Evolutionary conservation across 139 green algal species (phyloP).

Genomic region (Chlorella sorokiniana): DNA sequence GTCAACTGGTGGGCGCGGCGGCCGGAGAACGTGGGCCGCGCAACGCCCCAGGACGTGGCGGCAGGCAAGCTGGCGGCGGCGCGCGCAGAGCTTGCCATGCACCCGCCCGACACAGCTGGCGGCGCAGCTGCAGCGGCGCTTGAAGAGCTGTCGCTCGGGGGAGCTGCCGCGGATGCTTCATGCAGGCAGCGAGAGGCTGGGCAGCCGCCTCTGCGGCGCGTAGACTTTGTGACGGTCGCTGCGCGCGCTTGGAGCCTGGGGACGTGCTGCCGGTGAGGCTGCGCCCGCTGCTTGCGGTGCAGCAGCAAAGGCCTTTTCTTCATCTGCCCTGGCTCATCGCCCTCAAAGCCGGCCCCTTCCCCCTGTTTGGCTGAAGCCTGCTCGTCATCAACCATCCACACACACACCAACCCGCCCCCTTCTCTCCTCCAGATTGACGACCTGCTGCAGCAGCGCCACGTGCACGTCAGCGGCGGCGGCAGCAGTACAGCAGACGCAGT

Average conservation of each 20-base stretch:
- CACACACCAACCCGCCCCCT: too few species aligned
- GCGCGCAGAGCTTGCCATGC: not conserved
- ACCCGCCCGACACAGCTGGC: not conserved
- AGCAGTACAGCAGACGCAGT: not conserved
- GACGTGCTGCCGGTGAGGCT: constrained; percentile 12
- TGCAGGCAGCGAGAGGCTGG: not conserved
- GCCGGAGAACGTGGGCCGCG: constrained; percentile 28
- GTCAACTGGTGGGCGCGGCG: constrained; percentile 69
- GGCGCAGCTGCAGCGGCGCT: not conserved
- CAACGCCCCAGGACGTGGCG: constrained; percentile 3
- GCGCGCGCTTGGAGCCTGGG: not conserved
- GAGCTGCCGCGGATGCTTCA: too few species aligned
- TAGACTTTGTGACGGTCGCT: not conserved
- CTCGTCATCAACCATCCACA: too few species aligned
- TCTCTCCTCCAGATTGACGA: not conserved
- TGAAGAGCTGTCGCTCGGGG: not conserved
- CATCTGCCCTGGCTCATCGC: not conserved
- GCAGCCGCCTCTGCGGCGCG: not conserved
- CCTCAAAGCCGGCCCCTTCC: not conserved
- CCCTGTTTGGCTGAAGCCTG: too few species aligned
- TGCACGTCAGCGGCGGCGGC: not conserved
- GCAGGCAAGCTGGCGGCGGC: not conserved
- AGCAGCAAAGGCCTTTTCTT: not conserved
- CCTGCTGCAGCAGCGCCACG: not conserved
- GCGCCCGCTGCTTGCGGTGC: not conserved